Conservation (phyloP, 768 basidiomycete genomes). For the Gymnopilus junonius region DNA sequence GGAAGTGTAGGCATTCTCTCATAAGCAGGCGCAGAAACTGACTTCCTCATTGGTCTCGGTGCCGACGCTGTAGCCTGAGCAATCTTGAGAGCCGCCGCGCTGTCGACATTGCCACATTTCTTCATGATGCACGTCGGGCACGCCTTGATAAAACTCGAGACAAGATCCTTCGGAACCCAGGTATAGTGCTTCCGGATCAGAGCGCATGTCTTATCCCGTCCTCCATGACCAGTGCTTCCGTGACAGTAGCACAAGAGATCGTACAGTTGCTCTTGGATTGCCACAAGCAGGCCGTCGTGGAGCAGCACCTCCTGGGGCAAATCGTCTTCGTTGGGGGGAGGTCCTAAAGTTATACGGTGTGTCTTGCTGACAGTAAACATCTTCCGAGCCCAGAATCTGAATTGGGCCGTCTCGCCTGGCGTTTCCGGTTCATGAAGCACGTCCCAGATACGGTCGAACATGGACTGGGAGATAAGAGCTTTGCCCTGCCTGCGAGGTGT, state of each 20-base stretch:
- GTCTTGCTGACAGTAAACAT: slow-evolving; percentile 64
- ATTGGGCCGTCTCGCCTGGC: slow-evolving; percentile 61
- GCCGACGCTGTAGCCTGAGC: slow-evolving; percentile 15
- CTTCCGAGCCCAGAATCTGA: slow-evolving; percentile 84
- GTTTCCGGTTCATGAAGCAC: slow-evolving; percentile 59
- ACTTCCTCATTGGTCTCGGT: slow-evolving; percentile 16
- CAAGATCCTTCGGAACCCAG: slow-evolving; percentile 85
- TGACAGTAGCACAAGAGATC: slow-evolving; percentile 79
- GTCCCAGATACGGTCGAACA: slow-evolving; percentile 77
- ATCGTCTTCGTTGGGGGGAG: slow-evolving; percentile 15
- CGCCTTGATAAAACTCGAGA: slow-evolving; percentile 75
- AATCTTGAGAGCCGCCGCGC: slow-evolving; percentile 14
- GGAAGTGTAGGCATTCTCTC: not conserved
- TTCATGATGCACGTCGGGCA: slow-evolving; percentile 75
- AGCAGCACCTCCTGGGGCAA: slow-evolving; percentile 53
- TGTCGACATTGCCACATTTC: slow-evolving; percentile 39
- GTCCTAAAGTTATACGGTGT: slow-evolving; percentile 30
- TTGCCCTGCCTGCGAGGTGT: slow-evolving; percentile 61
- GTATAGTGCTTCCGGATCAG: slow-evolving; percentile 73
- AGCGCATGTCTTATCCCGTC: slow-evolving; percentile 78
- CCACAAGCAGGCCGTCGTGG: slow-evolving; percentile 75
- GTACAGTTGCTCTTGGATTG: slow-evolving; percentile 79
- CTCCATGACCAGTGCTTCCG: slow-evolving; percentile 66
- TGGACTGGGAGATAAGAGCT: slow-evolving; percentile 69
- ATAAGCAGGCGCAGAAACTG: not conserved